Evolutionary conservation across 2,329 filamentous ascomycete species (phyloP).

Genomic region (Ophiocordyceps australis): DNA sequence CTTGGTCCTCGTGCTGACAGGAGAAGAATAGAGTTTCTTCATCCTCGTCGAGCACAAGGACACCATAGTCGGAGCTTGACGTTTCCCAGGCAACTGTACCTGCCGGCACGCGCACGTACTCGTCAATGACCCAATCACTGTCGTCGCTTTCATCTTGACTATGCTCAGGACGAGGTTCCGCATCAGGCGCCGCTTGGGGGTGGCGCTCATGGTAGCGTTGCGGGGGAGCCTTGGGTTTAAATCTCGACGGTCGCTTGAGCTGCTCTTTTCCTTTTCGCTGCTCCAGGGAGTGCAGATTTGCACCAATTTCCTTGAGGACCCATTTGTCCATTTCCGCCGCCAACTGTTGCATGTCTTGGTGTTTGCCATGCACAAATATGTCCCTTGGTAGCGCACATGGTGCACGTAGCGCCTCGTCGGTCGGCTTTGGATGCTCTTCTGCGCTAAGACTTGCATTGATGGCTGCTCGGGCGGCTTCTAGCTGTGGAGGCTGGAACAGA

Average conservation of each 20-base stretch:
- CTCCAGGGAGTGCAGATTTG: constrained; percentile 29
- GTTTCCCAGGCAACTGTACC: constrained; percentile 27
- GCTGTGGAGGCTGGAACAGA: too few relatives aligned
- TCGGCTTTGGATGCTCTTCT: too few relatives aligned
- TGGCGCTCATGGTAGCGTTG: constrained; percentile 38
- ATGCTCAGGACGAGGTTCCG: not conserved
- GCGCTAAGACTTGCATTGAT: too few relatives aligned
- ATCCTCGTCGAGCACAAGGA: constrained; percentile 37
- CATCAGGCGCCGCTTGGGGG: constrained; percentile 14
- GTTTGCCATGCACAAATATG: too few relatives aligned
- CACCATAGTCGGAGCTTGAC: constrained; percentile 30
- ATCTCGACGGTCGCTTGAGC: constrained; percentile 19
- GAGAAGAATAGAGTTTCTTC: constrained; percentile 44
- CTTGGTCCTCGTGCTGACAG: constrained; percentile 38
- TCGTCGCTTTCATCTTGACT: constrained; percentile 27
- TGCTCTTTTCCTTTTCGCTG: constrained; percentile 17
- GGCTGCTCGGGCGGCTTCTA: too few relatives aligned
- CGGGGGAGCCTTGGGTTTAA: constrained; percentile 35
- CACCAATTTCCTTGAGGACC: constrained; percentile 38
- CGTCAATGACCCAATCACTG: constrained; percentile 44
- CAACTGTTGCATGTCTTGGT: constrained; percentile 29
- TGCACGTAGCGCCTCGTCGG: too few relatives aligned
- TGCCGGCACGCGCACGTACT: constrained; percentile 42
- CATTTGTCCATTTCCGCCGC: constrained; percentile 38
- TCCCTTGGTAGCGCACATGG: too few relatives aligned